Percentiles rank a stretch among this genome's conserved stretches.
Evolutionary conservation across 305 asterid species (phyloP).

Genomic region (Solanum chacoense): DNA sequence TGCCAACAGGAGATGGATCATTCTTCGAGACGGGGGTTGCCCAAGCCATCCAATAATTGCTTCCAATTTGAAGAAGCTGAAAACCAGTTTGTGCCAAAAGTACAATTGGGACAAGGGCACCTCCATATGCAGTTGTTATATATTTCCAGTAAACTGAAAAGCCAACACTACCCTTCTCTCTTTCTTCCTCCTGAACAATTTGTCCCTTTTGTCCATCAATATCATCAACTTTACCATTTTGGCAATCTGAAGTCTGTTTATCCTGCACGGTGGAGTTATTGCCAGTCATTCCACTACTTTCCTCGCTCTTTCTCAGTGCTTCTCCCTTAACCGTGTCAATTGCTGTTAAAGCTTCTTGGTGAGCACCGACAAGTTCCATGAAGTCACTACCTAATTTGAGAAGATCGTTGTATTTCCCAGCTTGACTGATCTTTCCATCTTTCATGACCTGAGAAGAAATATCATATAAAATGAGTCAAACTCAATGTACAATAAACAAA

Average conservation of each 20-base stretch:
- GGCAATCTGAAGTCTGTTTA: conserved; percentile 19
- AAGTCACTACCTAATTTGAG: conserved; percentile 54
- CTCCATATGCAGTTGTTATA: conserved; percentile 58
- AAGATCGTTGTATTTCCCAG: conserved; percentile 70
- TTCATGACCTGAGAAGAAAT: conserved; percentile 56
- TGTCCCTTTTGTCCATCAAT: conserved; percentile 31
- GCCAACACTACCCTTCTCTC: conserved; percentile 81
- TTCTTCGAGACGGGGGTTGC: conserved; percentile 76
- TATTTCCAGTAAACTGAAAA: conserved; percentile 63
- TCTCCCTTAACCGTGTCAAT: conserved; percentile 32
- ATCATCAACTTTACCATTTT: conserved; percentile 22
- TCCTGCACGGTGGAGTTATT: conserved; percentile 17
- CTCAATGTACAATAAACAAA: not conserved
- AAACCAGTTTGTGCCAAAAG: conserved; percentile 45
- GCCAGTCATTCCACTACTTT: conserved; percentile 6
- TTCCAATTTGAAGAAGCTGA: conserved; percentile 66
- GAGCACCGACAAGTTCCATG: conserved; percentile 87
- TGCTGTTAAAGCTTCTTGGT: conserved; percentile 61
- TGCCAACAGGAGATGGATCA: conserved; percentile 35
- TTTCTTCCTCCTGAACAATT: conserved; percentile 83
- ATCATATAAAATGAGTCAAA: conserved; percentile 24
- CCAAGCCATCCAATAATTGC: conserved; percentile 99
- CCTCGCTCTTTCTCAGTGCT: conserved; percentile 9
- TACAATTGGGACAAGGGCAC: conserved; percentile 60
- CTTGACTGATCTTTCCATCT: conserved; percentile 61